Percentiles rank a stretch among this genome's conserved stretches.
Evolutionary conservation across 2,329 filamentous ascomycete species (phyloP).

Genomic region (Trichoderma sp.): DNA sequence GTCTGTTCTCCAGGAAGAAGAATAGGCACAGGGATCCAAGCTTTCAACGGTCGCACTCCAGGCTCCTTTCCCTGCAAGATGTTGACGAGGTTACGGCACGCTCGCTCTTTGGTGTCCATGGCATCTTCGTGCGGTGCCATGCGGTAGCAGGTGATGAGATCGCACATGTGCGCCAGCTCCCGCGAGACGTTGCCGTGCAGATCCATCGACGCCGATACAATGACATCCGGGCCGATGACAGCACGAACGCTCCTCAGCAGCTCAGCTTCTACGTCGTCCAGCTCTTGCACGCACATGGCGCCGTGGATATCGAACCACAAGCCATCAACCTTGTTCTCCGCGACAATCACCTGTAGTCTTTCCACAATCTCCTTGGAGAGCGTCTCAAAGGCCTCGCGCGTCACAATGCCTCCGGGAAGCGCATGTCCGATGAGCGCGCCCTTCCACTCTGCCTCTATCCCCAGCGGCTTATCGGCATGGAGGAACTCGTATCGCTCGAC

Average conservation of each 20-base stretch:
- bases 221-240: constrained; percentile 43
- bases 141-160: constrained; percentile 53
- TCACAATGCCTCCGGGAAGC: constrained; percentile 48
- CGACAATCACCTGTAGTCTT: constrained; percentile 39
- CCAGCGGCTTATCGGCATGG: constrained; percentile 39
- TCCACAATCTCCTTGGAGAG: constrained; percentile 41
- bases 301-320: constrained; percentile 57
- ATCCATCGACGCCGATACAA: constrained; percentile 55
- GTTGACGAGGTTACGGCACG: constrained; percentile 47
- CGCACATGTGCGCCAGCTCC: constrained; percentile 46
- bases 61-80: constrained; percentile 31
- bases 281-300: constrained; percentile 51
- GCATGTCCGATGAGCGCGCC: constrained; percentile 51
- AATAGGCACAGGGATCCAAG: constrained; percentile 51
- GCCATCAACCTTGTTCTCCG: constrained; percentile 39
- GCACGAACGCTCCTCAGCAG: constrained; percentile 44
- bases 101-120: constrained; percentile 48
- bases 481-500: constrained; percentile 47
- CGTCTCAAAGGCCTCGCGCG: constrained; percentile 44
- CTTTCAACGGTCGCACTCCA: constrained; percentile 44
- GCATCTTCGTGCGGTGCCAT: constrained; percentile 52
- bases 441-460: constrained; percentile 45
- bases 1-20: constrained; percentile 54
- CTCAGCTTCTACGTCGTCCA: constrained; percentile 48
- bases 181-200: constrained; percentile 54